These are phyloP conservation scores for Mimosa bimucronata DNA, from an alignment of 306 rosid genomes.

Conservation along the genomic window DNA sequence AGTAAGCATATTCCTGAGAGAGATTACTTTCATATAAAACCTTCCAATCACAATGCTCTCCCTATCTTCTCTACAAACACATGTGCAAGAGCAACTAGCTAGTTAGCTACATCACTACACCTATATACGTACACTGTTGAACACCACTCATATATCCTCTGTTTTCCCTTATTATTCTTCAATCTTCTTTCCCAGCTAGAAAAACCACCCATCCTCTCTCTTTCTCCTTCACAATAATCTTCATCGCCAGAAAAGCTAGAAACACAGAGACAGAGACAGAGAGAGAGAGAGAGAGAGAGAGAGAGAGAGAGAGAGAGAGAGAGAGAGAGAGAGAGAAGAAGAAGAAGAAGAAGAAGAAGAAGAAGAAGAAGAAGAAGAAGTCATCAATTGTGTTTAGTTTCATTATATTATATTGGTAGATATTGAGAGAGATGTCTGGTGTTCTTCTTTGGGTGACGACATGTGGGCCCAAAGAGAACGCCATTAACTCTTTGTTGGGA, in stretches of 20 bases:
- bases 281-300: too few species aligned
- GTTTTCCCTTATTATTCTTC: neutral
- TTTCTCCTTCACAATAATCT: neutral
- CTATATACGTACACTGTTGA: neutral
- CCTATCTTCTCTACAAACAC: conserved; percentile 30
- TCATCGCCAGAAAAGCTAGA: neutral
- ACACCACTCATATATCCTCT: neutral
- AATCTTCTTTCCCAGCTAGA: neutral
- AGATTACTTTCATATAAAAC: neutral
- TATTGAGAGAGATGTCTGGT: conserved; percentile 56
- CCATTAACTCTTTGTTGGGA: conserved; percentile 45
- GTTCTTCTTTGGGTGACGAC: conserved; percentile 67
- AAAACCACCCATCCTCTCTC: neutral
- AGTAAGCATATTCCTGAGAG: neutral
- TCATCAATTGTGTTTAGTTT: neutral
- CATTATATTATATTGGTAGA: neutral
- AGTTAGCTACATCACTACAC: neutral
- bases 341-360: too few species aligned
- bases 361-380: neutral
- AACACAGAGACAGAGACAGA: neutral
- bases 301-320: too few species aligned
- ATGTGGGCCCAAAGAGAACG: conserved; percentile 63
- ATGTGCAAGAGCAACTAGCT: neutral
- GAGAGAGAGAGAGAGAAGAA: too few species aligned
- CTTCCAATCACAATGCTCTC: conserved; percentile 37